phyloP scores from a whole-genome alignment of 371 early-diverging fungal species.

The Vittaforma corneae region DNA sequence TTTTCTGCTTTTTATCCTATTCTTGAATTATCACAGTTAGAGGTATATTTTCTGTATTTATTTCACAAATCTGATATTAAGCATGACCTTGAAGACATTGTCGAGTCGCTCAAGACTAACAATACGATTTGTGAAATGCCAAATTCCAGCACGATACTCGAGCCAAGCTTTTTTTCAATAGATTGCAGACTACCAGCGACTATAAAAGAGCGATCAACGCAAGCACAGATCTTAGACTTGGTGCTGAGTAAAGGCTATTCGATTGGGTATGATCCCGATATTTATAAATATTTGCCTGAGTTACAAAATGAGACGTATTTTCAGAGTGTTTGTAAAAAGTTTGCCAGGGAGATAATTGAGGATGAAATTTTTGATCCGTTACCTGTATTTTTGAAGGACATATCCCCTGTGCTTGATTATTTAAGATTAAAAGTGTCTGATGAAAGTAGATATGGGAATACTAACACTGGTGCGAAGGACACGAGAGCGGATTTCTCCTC shows the following conservation, averaged over 20 bases:
- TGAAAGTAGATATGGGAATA: background rate
- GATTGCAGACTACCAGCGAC: too few species aligned
- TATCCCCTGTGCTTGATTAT: background rate
- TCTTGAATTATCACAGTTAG: background rate
- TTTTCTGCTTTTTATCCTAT: background rate
- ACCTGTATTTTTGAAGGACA: background rate
- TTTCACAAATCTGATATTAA: background rate
- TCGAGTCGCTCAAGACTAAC: background rate
- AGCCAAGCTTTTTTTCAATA: background rate
- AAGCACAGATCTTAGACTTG: too few species aligned
- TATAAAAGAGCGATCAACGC: too few species aligned
- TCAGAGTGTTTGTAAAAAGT: too few species aligned
- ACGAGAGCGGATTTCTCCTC: background rate
- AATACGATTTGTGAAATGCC: background rate
- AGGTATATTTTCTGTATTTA: background rate
- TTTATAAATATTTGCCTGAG: too few species aligned
- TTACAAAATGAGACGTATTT: too few species aligned
- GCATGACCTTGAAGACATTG: background rate
- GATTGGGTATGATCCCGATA: background rate
- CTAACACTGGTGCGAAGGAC: background rate
- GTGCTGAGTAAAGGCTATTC: background rate
- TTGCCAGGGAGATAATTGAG: too few species aligned
- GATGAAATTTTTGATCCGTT: background rate
- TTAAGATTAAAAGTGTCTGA: too few species aligned
- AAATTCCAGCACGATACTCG: background rate